phyloP scores from a whole-genome alignment of 345 rosid species.

The Syzygium aromaticum region DNA sequence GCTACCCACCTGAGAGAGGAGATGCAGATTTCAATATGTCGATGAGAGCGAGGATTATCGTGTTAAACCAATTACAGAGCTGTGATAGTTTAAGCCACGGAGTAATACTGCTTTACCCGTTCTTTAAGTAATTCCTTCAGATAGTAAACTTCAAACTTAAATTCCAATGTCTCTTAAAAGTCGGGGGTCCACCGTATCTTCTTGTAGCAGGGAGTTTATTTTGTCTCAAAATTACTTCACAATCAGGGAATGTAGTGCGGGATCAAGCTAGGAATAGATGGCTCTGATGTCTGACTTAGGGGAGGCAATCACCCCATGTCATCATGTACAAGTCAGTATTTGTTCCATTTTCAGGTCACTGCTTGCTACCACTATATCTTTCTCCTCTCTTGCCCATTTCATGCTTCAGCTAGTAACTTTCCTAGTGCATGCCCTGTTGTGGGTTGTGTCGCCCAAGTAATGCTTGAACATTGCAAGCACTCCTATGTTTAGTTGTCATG shows the following conservation, averaged over 20 bases:
- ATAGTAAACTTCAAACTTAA: background rate
- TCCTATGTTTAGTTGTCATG: background rate
- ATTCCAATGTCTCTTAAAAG: background rate
- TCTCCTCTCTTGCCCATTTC: background rate
- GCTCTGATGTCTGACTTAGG: background rate
- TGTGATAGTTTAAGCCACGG: background rate
- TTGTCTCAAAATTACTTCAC: background rate
- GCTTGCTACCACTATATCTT: background rate
- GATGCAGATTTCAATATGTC: background rate
- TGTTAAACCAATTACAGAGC: background rate
- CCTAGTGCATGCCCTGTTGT: background rate
- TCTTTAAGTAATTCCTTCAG: background rate
- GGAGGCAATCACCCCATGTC: background rate
- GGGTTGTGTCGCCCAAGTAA: background rate
- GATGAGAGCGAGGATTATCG: background rate
- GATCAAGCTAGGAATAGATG: background rate
- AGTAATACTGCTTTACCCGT: background rate
- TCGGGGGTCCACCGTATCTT: background rate
- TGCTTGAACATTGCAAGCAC: background rate
- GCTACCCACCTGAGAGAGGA: background rate
- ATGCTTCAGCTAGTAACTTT: background rate
- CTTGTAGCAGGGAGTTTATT: background rate
- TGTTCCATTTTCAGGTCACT: background rate
- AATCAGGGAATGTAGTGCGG: background rate
- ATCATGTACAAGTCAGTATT: background rate